These are phyloP conservation scores for Lolium multiflorum DNA, from an alignment of 176 grass and related monocot genomes.

Conservation along the genomic window DNA sequence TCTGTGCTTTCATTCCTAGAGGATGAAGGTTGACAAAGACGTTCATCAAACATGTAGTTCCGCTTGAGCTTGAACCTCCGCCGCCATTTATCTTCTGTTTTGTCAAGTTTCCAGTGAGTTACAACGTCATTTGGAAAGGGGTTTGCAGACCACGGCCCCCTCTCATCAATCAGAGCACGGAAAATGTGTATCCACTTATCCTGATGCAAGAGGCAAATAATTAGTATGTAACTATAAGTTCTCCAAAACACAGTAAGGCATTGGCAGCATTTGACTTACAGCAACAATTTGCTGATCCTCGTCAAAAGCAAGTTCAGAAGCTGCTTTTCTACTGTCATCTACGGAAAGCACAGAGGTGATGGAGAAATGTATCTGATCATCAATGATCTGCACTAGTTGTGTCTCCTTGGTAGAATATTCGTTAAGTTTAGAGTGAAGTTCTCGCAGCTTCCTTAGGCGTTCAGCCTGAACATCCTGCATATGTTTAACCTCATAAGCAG, in stretches of 20 bases:
- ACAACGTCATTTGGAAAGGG: slow-evolving; percentile 85
- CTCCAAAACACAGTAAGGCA: slow-evolving; percentile 4
- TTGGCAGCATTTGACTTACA: slow-evolving; percentile 59
- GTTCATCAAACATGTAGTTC: slow-evolving; percentile 93
- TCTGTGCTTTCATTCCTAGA: slow-evolving; percentile 51
- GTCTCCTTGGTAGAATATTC: slow-evolving; percentile 64
- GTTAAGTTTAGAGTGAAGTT: slow-evolving; percentile 76
- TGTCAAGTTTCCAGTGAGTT: slow-evolving; percentile 92
- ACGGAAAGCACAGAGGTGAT: slow-evolving; percentile 74
- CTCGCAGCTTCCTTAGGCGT: slow-evolving; percentile 78
- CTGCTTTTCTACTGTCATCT: slow-evolving; percentile 78
- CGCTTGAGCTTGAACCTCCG: slow-evolving; percentile 88
- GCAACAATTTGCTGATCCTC: slow-evolving; percentile 98
- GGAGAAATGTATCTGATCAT: slow-evolving; percentile 84
- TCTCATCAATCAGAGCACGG: slow-evolving; percentile 88
- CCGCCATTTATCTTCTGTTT: slow-evolving; percentile 93
- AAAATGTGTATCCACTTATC: slow-evolving; percentile 96
- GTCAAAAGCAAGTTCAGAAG: slow-evolving; percentile 80
- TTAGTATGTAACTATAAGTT: slow-evolving; percentile 15
- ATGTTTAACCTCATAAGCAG: slow-evolving; percentile 81
- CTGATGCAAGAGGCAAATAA: slow-evolving; percentile 47
- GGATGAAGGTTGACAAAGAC: slow-evolving; percentile 72
- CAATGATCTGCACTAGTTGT: slow-evolving; percentile 71
- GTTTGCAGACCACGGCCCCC: slow-evolving; percentile 91
- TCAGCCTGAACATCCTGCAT: slow-evolving; percentile 73